Evolutionary conservation across 192 early-diverging fungal species (phyloP), one percentile per base, ranked within the genome.

Genomic region (Funneliformis geosporum): DNA sequence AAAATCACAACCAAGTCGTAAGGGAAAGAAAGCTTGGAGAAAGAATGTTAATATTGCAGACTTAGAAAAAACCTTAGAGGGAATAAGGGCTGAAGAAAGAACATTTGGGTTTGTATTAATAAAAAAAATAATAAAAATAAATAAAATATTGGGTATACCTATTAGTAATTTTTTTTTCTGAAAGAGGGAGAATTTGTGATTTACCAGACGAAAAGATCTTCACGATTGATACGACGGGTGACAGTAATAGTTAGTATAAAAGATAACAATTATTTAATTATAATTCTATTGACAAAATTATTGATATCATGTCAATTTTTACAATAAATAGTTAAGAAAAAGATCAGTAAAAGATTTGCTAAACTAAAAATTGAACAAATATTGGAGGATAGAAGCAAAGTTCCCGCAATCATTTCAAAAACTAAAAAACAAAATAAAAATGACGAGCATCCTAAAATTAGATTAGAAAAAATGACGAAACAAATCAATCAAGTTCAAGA

Each of bases 11-110:
- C 87, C 89, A 12, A 87, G 90, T 75, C 92, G 96, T 83, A 97
- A 98, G 84, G 92, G 93, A 75, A 97, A 95, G 87, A 93, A 95
- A 79, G 93, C 89, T 76, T 98, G 96, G 96, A 90, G 94, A 80
- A 95, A 95, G 82, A 96, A 97, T 76, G 92, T 97, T 60, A 95
- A 98, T 78, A 87, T 96, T 65, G 80, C 79, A 0, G 92, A 93
- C 42, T 86, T 97, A 40, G 96, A 99, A 80, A 82, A 87, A 40
- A 88, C 85, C 12, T 88, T 98, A 60, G 91, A 92, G 18, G 88
- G 91, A 65, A 71, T 85, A 55, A 87, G 92, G 74, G 89, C 85
- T 38, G 94, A 96, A 82, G 95, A 96, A 83, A 83, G 89, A 78
- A 80, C 91, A n/a, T 76, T 79, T 65, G 91, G 94, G 94, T 96